Base-by-base conservation (phyloP, 768 basidiomycete genomes). In the Panaeolus cyanescens region DNA sequence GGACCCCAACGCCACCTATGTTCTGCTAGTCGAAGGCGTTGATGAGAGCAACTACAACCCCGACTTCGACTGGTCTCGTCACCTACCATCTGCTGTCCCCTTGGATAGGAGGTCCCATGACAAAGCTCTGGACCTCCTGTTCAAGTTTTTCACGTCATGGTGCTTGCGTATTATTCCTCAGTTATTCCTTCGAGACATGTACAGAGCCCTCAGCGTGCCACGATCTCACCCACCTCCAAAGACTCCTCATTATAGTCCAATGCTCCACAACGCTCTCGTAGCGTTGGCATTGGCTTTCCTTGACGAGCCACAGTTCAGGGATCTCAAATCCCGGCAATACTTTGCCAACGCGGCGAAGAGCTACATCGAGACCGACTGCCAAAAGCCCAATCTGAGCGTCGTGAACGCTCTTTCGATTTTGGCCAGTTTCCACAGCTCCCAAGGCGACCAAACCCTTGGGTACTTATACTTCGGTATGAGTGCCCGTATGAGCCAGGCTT, bases 261-360 rank as follows among this genome's bases (percentile, higher is more conserved):
- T 90, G 83, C 77, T 90, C 7, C 89, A 91, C 72, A 91, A 91
- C 64, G 80, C 87, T 1, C 77, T 88, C 2, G 72, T 91, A 4
- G 75, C 82, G 0, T 61, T 83, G 22, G 80, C 75, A 3, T 68
- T 76, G 5, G 79, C 78, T 0, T 80, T 81, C 42, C 76, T 80
- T 1, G 82, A 83, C 36, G 79, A 81, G 22, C 79, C 78, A 6
- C 68, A 68, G 45, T 73, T 82, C 57, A 69, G 78, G 17, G 80
- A 82, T 63, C 64, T 78, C 56, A 79, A 77, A 60, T 65, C 79
- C 1, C 75, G 82, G 6, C 73, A 76, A 45, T 74, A 75, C 32
- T 82, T 81, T 54, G 78, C 77, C 32, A 69, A 75, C 15, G 69
- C 71, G 30, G 81, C 82, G 2, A 83, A 83, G 69, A 75, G 74